These are phyloP conservation scores for Rhodosporidiobolus odoratus DNA, from an alignment of 768 basidiomycete species.

Conservation along the genomic window DNA sequence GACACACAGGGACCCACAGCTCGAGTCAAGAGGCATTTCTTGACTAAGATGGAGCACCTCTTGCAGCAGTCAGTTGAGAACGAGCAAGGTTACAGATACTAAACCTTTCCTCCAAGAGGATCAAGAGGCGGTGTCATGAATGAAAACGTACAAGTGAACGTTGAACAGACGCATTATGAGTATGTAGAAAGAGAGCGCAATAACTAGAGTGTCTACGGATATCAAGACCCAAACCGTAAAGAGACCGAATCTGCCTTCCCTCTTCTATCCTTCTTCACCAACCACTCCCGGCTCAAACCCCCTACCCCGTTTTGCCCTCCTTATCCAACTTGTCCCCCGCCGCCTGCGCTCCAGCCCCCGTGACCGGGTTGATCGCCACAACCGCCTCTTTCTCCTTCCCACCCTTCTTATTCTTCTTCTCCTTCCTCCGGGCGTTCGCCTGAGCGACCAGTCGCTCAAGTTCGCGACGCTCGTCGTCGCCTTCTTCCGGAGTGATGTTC, in stretches of 20 bases:
- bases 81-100: no score
- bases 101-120: no score
- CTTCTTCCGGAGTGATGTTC: slow-evolving; percentile 72
- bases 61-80: background rate
- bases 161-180: no score
- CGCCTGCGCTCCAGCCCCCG: background rate
- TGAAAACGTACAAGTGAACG: background rate
- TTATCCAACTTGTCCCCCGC: background rate
- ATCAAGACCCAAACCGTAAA: no score
- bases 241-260: no score
- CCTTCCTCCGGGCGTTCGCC: slow-evolving; percentile 30
- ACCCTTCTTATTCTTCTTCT: slow-evolving; percentile 23
- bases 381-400: background rate
- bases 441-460: slow-evolving; percentile 68
- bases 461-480: slow-evolving; percentile 87
- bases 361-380: no score
- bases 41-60: no score
- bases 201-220: no score
- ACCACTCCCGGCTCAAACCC: no score
- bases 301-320: background rate
- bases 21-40: slow-evolving; percentile 16
- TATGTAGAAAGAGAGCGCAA: no score
- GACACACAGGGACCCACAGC: background rate
- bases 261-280: no score
- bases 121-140: no score